phyloP scores from a whole-genome alignment of 2,329 filamentous ascomycete genomes.

The Ustulina deusta region DNA sequence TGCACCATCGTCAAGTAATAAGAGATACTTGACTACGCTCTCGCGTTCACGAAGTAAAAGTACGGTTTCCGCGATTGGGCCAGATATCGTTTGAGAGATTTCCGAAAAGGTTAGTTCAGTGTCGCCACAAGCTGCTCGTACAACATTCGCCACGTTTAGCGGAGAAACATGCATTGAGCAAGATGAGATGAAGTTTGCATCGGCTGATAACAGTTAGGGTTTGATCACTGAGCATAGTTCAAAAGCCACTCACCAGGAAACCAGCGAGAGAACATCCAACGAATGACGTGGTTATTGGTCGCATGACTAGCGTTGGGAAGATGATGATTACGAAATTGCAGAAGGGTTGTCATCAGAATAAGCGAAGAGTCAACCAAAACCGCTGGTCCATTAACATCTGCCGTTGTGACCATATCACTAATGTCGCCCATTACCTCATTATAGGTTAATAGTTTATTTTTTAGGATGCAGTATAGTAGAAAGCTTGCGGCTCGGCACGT shows the following conservation, averaged over 20 bases:
- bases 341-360: slow-evolving; percentile 75
- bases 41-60: slow-evolving; percentile 58
- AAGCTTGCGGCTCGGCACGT: slow-evolving; percentile 83
- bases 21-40: slow-evolving; percentile 64
- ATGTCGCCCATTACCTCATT: slow-evolving; percentile 75
- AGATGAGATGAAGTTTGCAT: slow-evolving; percentile 74
- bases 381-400: slow-evolving; percentile 85
- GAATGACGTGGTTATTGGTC: slow-evolving; percentile 77
- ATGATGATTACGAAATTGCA: slow-evolving; percentile 74
- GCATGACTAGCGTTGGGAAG: slow-evolving; percentile 75
- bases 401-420: slow-evolving; percentile 77
- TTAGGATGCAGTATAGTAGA: slow-evolving; percentile 76
- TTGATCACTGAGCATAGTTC: slow-evolving; percentile 21
- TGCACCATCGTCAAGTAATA: slow-evolving; percentile 61
- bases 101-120: slow-evolving; percentile 50
- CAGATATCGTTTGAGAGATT: slow-evolving; percentile 58
- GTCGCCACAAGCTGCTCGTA: slow-evolving; percentile 76
- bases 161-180: slow-evolving; percentile 74
- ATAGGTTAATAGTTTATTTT: slow-evolving; percentile 74
- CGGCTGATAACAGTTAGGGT: slow-evolving; percentile 61
- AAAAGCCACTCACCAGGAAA: slow-evolving; percentile 72
- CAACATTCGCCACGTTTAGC: slow-evolving; percentile 73
- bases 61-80: slow-evolving; percentile 62
- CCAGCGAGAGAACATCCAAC: slow-evolving; percentile 88
- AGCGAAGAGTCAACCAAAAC: slow-evolving; percentile 83